Evolutionary conservation across 768 basidiomycete genomes (phyloP).

Genomic region (Mycena belliarum): DNA sequence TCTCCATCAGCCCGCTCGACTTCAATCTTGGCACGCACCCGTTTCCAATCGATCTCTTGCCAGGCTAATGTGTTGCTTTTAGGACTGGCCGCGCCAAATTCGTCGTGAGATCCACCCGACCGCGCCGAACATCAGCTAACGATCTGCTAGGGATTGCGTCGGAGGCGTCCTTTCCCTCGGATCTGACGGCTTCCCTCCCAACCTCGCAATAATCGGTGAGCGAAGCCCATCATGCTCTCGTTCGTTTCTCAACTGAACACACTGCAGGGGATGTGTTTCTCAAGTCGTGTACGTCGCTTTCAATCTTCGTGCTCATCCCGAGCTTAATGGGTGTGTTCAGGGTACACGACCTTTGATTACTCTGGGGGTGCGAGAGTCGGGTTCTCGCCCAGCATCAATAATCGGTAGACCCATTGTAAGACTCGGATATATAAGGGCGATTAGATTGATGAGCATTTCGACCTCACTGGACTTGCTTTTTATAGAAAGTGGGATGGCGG

Average conservation of each 20-base stretch:
- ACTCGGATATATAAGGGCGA: too few species aligned
- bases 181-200: conserved; percentile 44
- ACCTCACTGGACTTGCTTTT: too few species aligned
- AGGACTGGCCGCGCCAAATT: conserved; percentile 27
- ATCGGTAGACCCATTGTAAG: conserved; percentile 1
- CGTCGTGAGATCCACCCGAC: conserved; percentile 23
- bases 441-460: too few species aligned
- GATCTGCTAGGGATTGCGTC: conserved; percentile 47
- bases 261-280: conserved; percentile 56
- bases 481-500: too few species aligned
- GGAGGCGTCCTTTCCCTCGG: conserved; percentile 51
- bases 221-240: neutral
- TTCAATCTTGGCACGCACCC: conserved; percentile 51
- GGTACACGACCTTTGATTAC: conserved; percentile 66
- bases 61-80: neutral
- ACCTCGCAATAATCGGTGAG: conserved; percentile 61
- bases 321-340: conserved; percentile 33
- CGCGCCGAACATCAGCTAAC: neutral
- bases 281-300: conserved; percentile 56
- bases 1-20: conserved; percentile 47
- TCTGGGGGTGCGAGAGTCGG: conserved; percentile 52
- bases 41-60: neutral
- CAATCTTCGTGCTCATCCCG: neutral
- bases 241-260: neutral
- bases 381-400: conserved; percentile 46